Conservation (phyloP, 306 rosid genomes). For the Rubus idaeus region DNA sequence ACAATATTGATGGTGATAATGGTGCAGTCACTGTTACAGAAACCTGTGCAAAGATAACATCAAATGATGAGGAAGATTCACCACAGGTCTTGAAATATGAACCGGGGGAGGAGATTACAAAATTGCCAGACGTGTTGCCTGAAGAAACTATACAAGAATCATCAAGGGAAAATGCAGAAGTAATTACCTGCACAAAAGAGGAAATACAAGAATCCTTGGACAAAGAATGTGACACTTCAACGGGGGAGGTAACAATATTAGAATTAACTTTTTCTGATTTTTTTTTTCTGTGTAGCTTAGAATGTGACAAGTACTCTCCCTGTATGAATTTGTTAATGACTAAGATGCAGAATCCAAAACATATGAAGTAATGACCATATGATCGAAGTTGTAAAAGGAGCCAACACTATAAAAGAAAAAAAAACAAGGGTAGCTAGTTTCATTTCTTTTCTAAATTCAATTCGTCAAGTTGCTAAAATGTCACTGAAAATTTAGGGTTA, state of each 20-base stretch:
- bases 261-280: not conserved
- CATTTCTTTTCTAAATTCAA: too few species aligned
- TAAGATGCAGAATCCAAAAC: not conserved
- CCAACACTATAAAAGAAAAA: too few species aligned
- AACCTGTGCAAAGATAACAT: not conserved
- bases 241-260: conserved; percentile 26
- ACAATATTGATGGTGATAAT: conserved; percentile 4
- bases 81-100: conserved; percentile 14
- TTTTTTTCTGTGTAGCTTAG: not conserved
- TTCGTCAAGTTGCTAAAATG: too few species aligned
- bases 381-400: not conserved
- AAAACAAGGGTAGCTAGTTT: too few species aligned
- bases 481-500: too few species aligned
- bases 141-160: conserved; percentile 22
- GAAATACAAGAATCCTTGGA: conserved; percentile 20
- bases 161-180: conserved; percentile 15
- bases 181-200: conserved; percentile 2
- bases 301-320: too few species aligned
- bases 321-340: too few species aligned
- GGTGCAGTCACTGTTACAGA: conserved; percentile 10
- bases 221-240: conserved; percentile 16
- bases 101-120: conserved; percentile 22
- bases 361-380: not conserved
- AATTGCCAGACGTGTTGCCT: conserved; percentile 5
- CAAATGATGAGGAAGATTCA: conserved; percentile 19